Percentiles rank a stretch among this genome's conserved stretches.
Evolutionary conservation across 768 basidiomycete genomes (phyloP).

Genomic region (Suillus brevipes): DNA sequence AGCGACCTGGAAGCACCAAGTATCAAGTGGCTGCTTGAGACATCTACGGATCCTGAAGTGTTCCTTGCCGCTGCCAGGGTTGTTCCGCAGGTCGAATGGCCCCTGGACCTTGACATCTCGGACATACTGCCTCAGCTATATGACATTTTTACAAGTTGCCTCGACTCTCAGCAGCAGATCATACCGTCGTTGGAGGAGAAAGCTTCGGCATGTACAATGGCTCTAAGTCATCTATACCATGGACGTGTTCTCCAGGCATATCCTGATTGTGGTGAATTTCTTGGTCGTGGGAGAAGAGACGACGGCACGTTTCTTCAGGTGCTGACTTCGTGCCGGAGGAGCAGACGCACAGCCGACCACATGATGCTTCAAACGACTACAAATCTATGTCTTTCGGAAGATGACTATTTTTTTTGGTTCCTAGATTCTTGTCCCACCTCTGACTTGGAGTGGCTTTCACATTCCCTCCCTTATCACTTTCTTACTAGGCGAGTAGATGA

Average conservation of each 20-base stretch:
- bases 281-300: not conserved
- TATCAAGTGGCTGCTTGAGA: conserved; percentile 19
- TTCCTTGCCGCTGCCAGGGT: conserved; percentile 5
- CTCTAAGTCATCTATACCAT: not conserved
- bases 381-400: not conserved
- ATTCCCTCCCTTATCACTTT: not conserved
- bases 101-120: not conserved
- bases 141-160: not conserved
- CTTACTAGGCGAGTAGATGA: not conserved
- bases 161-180: not conserved
- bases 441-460: not conserved
- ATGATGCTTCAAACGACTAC: not conserved
- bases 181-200: not conserved
- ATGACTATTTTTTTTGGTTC: too few species aligned
- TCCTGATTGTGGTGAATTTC: not conserved
- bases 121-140: not conserved
- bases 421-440: not conserved
- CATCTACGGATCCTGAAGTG: conserved; percentile 17
- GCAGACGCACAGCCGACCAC: not conserved
- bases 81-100: conserved; percentile 15
- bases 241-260: not conserved
- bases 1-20: not conserved
- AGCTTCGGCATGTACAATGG: not conserved
- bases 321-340: too few species aligned
- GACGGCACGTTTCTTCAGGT: not conserved